These are phyloP conservation scores for Sporisorium graminicola DNA, from an alignment of 1,284 basidiomycete species.

Conservation along the genomic window DNA sequence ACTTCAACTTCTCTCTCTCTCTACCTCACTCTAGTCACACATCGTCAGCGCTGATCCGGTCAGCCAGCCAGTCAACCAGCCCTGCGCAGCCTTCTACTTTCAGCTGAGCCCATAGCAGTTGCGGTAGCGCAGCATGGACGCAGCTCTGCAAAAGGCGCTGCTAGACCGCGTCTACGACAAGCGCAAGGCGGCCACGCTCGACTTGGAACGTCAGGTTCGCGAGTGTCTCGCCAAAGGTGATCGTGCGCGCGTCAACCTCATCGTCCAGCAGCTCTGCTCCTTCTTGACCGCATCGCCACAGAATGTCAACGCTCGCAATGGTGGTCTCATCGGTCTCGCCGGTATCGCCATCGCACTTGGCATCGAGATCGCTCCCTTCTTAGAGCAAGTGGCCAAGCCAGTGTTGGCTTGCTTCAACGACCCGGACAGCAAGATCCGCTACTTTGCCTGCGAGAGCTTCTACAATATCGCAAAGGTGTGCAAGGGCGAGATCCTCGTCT, in stretches of 20 bases:
- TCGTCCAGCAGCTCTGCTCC: conserved; percentile 93
- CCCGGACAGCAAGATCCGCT: conserved; percentile 92
- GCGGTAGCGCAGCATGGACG: conserved; percentile 34
- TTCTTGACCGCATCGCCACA: conserved; percentile 57
- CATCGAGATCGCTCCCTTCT: conserved; percentile 90
- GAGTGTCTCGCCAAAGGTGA: conserved; percentile 86
- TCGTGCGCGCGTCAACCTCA: conserved; percentile 82
- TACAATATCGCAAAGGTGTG: conserved; percentile 98
- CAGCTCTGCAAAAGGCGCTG: conserved; percentile 67
- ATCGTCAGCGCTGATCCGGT: background rate
- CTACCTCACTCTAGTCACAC: background rate
- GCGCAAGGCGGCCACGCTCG: conserved; percentile 92
- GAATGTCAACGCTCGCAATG: conserved; percentile 83
- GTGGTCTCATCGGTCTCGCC: conserved; percentile 94
- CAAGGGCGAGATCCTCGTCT: conserved; percentile 94
- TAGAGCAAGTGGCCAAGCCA: conserved; percentile 90
- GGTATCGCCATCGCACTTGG: conserved; percentile 95
- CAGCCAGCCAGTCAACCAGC: background rate
- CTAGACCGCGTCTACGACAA: conserved; percentile 80
- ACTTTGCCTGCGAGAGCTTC: conserved; percentile 96
- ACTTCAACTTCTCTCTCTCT: background rate
- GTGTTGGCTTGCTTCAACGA: conserved; percentile 95
- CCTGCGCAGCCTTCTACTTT: no score
- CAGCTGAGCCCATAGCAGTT: background rate
- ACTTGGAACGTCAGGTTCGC: conserved; percentile 94